A percentile compares a stretch with the other conserved stretches of the same genome.
phyloP scores from a whole-genome alignment of 2,329 filamentous ascomycete genomes.

The Fusarium vanettenii region DNA sequence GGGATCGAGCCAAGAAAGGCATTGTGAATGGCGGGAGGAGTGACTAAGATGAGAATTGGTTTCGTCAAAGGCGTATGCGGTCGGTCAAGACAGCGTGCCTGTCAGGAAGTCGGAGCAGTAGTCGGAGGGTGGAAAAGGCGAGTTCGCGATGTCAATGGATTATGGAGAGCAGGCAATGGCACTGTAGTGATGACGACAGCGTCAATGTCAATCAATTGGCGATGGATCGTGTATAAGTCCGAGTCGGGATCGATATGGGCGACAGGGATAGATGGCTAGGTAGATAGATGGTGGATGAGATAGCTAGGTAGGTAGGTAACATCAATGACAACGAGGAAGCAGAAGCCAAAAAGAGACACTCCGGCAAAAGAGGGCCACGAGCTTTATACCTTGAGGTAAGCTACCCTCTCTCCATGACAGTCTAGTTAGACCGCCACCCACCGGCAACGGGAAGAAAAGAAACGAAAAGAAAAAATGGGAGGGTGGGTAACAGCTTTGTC shows the following conservation, averaged over 20 bases:
- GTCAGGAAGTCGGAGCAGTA: slow-evolving; percentile 2
- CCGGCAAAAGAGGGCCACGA: background rate
- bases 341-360: background rate
- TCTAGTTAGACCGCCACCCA: slow-evolving; percentile 37
- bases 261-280: background rate
- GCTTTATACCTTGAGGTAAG: slow-evolving; percentile 7
- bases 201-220: slow-evolving; percentile 17
- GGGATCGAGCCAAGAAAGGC: slow-evolving; percentile 24
- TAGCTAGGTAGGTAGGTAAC: background rate
- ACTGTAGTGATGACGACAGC: slow-evolving; percentile 27
- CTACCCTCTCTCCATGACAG: slow-evolving; percentile 1
- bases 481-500: background rate
- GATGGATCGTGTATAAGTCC: background rate
- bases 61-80: background rate
- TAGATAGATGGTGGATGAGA: background rate
- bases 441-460: slow-evolving; percentile 19
- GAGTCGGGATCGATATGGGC: background rate
- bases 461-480: slow-evolving; percentile 10
- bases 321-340: slow-evolving; percentile 6
- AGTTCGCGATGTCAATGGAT: slow-evolving; percentile 19
- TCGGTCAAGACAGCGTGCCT: slow-evolving; percentile 13
- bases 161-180: background rate
- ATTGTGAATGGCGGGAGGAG: slow-evolving; percentile 13
- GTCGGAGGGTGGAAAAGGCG: background rate
- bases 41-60: background rate